phyloP scores from a whole-genome alignment of 2,329 filamentous ascomycete species.

The Sphaceloma murrayae region DNA sequence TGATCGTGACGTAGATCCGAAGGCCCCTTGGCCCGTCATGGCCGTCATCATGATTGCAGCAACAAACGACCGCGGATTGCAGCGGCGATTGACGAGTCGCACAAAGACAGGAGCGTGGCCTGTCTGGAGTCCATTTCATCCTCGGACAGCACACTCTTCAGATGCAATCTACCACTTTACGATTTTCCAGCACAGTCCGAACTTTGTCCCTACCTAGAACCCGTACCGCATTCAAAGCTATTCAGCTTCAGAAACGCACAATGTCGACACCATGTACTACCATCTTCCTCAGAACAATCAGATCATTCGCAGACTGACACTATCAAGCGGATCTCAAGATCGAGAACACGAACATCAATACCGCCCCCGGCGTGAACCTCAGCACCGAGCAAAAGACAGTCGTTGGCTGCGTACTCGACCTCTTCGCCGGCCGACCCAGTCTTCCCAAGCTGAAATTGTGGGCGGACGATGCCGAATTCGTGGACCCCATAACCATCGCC shows the following conservation, averaged over 20 bases:
- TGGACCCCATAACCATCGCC: constrained; percentile 51
- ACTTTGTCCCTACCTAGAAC: constrained; percentile 3
- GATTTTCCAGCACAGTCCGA: background rate
- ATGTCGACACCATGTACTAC: constrained; percentile 11
- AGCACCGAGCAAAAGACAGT: constrained; percentile 44
- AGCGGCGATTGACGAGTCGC: constrained; percentile 1
- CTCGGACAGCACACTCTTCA: background rate
- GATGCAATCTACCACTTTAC: constrained; percentile 12
- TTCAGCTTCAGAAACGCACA: constrained; percentile 18
- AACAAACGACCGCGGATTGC: background rate
- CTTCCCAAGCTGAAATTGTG: constrained; percentile 51
- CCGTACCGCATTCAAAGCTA: constrained; percentile 14
- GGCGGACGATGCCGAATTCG: constrained; percentile 48
- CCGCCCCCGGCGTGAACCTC: constrained; percentile 43
- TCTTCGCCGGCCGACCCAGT: constrained; percentile 52
- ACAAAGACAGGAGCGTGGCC: background rate
- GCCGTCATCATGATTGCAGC: constrained; percentile 9
- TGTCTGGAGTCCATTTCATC: background rate
- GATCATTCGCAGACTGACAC: constrained; percentile 6
- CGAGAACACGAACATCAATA: constrained; percentile 47
- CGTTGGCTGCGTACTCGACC: constrained; percentile 51
- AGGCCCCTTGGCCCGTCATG: too few species aligned
- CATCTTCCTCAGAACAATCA: constrained; percentile 1
- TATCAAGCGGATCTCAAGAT: constrained; percentile 35
- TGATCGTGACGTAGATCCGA: constrained; percentile 13